Evolutionary conservation across 305 asterid genomes (phyloP).

Genomic region (Fraxinus nigra): DNA sequence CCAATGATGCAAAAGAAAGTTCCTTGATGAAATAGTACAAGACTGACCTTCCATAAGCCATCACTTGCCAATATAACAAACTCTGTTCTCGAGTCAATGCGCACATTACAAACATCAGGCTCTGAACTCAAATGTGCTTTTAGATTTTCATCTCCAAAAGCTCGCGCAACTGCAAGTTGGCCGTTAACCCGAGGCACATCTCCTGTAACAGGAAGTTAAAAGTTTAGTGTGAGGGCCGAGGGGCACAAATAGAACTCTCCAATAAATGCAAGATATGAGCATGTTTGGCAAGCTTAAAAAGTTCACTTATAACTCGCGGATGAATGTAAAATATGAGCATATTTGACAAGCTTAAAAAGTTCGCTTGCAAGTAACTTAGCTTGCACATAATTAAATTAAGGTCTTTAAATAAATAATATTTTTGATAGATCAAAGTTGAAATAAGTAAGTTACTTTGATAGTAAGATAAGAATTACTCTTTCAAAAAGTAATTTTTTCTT

Average conservation of each 20-base stretch:
- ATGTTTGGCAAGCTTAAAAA: not conserved
- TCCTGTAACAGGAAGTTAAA: constrained; percentile 35
- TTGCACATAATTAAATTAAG: not conserved
- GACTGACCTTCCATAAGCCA: constrained; percentile 87
- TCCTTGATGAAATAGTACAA: constrained; percentile 1
- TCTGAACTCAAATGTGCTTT: constrained; percentile 83
- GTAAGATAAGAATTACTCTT: not conserved
- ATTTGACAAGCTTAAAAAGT: not conserved
- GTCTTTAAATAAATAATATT: not conserved
- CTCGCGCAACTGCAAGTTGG: constrained; percentile 86
- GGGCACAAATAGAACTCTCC: not conserved
- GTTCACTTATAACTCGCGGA: not conserved
- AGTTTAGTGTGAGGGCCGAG: not conserved
- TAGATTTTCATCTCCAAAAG: constrained; percentile 82
- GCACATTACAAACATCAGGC: constrained; percentile 59
- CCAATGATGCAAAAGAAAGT: not conserved
- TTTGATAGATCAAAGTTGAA: not conserved
- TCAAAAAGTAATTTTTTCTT: not conserved
- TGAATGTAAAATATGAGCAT: not conserved
- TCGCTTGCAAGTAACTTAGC: not conserved
- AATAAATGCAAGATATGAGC: not conserved
- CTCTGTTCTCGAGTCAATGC: constrained; percentile 46
- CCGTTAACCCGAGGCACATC: constrained; percentile 89
- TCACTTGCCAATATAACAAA: constrained; percentile 85
- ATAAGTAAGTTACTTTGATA: not conserved